phyloP scores from a whole-genome alignment of 352 stramenopile genomes.

The Pythium scleroteichum region DNA sequence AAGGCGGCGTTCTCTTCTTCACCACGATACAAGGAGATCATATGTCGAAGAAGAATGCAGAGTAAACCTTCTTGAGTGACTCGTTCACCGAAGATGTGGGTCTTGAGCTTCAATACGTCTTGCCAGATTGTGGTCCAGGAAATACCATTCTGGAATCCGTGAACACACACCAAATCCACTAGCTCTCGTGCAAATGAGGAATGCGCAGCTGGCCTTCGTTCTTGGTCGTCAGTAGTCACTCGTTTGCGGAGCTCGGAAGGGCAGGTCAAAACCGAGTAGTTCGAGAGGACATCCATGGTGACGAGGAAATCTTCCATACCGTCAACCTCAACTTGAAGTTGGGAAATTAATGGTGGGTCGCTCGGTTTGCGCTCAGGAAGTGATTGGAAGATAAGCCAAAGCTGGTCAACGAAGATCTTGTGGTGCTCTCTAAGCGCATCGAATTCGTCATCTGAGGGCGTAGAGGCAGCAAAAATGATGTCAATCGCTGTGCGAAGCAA shows the following conservation, averaged over 20 bases:
- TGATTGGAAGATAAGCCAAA: constrained; percentile 77
- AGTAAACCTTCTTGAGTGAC: constrained; percentile 59
- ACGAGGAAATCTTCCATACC: constrained; percentile 76
- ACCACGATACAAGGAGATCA: constrained; percentile 23
- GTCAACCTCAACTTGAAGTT: constrained; percentile 70
- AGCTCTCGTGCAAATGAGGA: constrained; percentile 31
- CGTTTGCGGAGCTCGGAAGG: constrained; percentile 28
- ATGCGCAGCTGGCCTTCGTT: background rate
- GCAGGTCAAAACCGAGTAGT: constrained; percentile 51
- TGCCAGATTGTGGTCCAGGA: constrained; percentile 61
- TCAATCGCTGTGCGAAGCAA: constrained; percentile 64
- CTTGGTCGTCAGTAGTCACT: constrained; percentile 5
- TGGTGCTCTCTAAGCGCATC: constrained; percentile 13
- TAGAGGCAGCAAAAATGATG: constrained; percentile 41
- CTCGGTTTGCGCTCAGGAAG: constrained; percentile 63
- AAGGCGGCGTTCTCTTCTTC: background rate
- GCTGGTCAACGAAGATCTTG: constrained; percentile 45
- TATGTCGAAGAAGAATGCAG: constrained; percentile 49
- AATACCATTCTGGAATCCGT: constrained; percentile 30
- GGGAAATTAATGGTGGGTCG: constrained; percentile 49
- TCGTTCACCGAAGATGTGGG: constrained; percentile 65
- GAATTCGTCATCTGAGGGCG: background rate
- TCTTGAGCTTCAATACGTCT: constrained; percentile 69
- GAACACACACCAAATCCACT: constrained; percentile 53
- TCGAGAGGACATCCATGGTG: constrained; percentile 63